Evolutionary conservation across 176 grass and related monocot genomes (phyloP), one percentile per base, ranked within the genome.

Genomic region (Neostapfia colusana): DNA sequence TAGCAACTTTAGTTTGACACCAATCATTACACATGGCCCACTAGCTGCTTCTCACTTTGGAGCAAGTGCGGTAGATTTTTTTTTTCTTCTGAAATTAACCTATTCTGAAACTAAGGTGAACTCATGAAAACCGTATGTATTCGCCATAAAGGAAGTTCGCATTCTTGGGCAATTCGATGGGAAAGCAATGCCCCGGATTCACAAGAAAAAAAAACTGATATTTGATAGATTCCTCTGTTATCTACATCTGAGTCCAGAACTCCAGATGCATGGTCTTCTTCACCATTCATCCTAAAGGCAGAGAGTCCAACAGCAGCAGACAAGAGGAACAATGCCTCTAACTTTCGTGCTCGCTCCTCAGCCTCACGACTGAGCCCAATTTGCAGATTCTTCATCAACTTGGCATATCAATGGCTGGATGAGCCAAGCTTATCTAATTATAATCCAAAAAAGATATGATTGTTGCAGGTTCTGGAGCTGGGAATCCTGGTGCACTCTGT

Each of bases 401-500:
- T 69, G 62, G 17, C 37, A 76, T 62, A 28, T 25, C 20, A 37
- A 38, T 56, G 66, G 3, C 31, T 46, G 37, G 34, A 59, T 45
- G 49, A 35, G 17, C 21, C 69, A 69, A 75, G 2, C 16, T 23
- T 63, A 45, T 23, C 8, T 9, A 58, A 25, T 13, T 26, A 4
- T 58, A 5, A 58, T 58, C 23, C 5, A 10, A 12, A 26, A 25
- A 5, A 5, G 23, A 26, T 58, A 58, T 58, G 21, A 13, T 58
- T 26, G 3, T 58, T 72, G 67, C 64, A 97, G 93, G 93, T 97
- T 27, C 74, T 97, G 80, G 93, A 97, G 86, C 73, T 97, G 24
- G 93, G 93, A 21, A 97, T 97, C 69, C 54, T 97, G 58, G 93
- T 97, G 41, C 93, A 97, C 66, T 97, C 93, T 0, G 93, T 97